phyloP scores from a whole-genome alignment of 345 rosid species.

The Euphorbia tirucalli region DNA sequence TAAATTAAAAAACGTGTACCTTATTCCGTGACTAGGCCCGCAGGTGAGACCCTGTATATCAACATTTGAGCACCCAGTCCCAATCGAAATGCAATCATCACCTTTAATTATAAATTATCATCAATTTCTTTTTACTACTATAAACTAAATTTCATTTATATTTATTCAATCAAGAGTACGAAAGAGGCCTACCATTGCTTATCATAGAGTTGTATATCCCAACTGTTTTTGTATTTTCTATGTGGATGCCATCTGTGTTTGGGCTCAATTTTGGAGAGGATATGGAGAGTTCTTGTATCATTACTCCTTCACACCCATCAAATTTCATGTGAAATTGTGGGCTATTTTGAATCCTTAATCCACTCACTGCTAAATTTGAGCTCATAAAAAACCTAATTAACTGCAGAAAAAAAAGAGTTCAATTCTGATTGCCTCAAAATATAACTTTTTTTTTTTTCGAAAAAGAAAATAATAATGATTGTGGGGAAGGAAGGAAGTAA shows the following conservation, averaged over 20 bases:
- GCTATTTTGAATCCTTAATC: slow-evolving; percentile 77
- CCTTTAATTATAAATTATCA: no score
- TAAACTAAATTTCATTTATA: no score
- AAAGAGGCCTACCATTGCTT: slow-evolving; percentile 77
- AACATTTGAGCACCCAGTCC: slow-evolving; percentile 28
- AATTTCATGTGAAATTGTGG: slow-evolving; percentile 95
- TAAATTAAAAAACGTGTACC: no score
- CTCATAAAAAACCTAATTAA: slow-evolving; percentile 95
- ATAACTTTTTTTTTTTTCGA: no score
- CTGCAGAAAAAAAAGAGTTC: no score
- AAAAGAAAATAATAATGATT: no score
- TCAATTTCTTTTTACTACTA: no score
- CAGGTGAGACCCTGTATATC: slow-evolving; percentile 31
- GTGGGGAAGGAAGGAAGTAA: no score
- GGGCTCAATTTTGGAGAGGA: slow-evolving; percentile 94
- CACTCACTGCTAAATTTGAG: slow-evolving; percentile 68
- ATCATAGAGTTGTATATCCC: slow-evolving; percentile 74
- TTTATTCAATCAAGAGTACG: no score
- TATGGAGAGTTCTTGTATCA: slow-evolving; percentile 55
- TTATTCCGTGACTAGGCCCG: slow-evolving; percentile 40
- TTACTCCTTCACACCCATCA: slow-evolving; percentile 89
- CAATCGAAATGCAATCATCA: slow-evolving; percentile 38
- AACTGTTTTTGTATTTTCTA: slow-evolving; percentile 71
- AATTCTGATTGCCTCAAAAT: no score
- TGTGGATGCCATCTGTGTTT: slow-evolving; percentile 89